A percentile compares a stretch with the other conserved stretches of the same genome.
Conservation (phyloP, 805 yeast genomes). For the Candida alai region DNA sequence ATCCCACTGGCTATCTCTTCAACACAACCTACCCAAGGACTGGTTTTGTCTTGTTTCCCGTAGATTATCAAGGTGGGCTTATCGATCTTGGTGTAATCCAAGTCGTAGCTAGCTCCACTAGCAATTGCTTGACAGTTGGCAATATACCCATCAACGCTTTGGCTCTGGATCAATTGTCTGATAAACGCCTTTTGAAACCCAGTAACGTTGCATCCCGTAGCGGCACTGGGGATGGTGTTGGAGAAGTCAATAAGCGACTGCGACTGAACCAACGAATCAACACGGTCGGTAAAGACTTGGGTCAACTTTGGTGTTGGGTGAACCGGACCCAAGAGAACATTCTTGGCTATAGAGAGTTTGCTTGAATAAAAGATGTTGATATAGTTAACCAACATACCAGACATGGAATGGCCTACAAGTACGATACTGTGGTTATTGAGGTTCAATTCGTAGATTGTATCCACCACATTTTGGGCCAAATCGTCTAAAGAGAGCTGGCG, state of each 20-base stretch:
- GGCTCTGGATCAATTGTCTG: conserved; percentile 10
- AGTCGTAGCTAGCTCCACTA: conserved; percentile 8
- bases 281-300: conserved; percentile 8
- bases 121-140: conserved; percentile 12
- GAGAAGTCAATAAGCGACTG: conserved; percentile 5
- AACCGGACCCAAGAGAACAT: conserved; percentile 11
- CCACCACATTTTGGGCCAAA: conserved; percentile 7
- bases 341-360: neutral
- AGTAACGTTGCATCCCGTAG: conserved; percentile 8
- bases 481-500: conserved; percentile 4
- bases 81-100: conserved; percentile 6
- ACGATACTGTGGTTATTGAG: conserved; percentile 2
- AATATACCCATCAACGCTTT: conserved; percentile 11
- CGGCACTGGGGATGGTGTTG: conserved; percentile 7
- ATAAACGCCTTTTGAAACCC: conserved; percentile 10
- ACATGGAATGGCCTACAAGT: conserved; percentile 13
- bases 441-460: conserved; percentile 2
- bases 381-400: conserved; percentile 13
- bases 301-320: conserved; percentile 9
- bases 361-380: conserved; percentile 4
- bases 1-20: conserved; percentile 7
- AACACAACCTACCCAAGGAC: conserved; percentile 9
- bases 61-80: conserved; percentile 9
- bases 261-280: conserved; percentile 5
- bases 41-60: conserved; percentile 12